phyloP scores from a whole-genome alignment of 192 early-diverging fungal species.

The Linnemannia elongata region DNA sequence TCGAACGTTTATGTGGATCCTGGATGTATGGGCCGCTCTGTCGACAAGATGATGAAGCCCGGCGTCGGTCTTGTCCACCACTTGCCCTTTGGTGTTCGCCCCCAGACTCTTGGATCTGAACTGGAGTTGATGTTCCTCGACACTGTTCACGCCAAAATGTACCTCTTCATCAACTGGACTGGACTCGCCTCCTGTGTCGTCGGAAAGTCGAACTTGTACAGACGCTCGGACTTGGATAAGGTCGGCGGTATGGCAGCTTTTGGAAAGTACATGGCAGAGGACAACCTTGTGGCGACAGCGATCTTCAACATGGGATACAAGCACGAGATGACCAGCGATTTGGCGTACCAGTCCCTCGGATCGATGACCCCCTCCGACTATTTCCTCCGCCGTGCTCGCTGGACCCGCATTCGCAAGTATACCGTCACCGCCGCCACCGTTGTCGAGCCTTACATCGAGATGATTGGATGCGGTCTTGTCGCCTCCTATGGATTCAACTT shows the following conservation, averaged over 20 bases:
- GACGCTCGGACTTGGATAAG: slow-evolving; percentile 82
- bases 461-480: slow-evolving; percentile 80
- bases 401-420: slow-evolving; percentile 96
- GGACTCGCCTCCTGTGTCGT: slow-evolving; percentile 90
- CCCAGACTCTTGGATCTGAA: slow-evolving; percentile 80
- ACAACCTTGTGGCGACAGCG: slow-evolving; percentile 92
- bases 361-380: slow-evolving; percentile 82
- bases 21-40: slow-evolving; percentile 84
- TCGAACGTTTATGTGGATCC: slow-evolving; percentile 89
- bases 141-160: slow-evolving; percentile 96
- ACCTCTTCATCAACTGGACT: slow-evolving; percentile 91
- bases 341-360: slow-evolving; percentile 89
- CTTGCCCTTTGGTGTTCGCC: slow-evolving; percentile 82
- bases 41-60: slow-evolving; percentile 78
- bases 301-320: slow-evolving; percentile 83
- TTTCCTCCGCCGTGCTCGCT: slow-evolving; percentile 86
- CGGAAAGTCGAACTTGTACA: slow-evolving; percentile 96
- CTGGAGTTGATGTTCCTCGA: slow-evolving; percentile 91
- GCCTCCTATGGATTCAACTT: slow-evolving; percentile 76
- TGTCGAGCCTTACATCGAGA: slow-evolving; percentile 94
- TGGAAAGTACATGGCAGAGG: slow-evolving; percentile 94
- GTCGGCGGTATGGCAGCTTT: slow-evolving; percentile 88
- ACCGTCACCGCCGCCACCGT: slow-evolving; percentile 91
- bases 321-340: slow-evolving; percentile 90
- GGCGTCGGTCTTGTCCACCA: slow-evolving; percentile 97